Conservation (phyloP, 371 early-diverging fungal genomes). For the Mortierella sp. region DNA sequence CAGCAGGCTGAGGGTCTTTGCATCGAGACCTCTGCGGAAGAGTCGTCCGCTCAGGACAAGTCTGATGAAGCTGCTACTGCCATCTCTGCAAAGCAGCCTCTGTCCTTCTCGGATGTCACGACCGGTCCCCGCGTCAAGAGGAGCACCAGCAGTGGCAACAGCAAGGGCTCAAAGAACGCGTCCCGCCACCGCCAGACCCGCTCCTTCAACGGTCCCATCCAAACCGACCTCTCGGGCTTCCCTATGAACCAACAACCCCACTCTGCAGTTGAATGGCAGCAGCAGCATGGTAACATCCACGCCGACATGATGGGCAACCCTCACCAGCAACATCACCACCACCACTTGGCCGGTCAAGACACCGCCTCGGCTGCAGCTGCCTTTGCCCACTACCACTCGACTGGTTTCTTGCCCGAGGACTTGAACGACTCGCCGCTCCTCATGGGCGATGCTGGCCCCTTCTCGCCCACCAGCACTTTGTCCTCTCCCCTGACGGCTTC, state of each 20-base stretch:
- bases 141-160: conserved; percentile 49
- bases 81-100: neutral
- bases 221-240: conserved; percentile 32
- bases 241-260: conserved; percentile 5
- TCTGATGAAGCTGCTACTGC: neutral
- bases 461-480: conserved; percentile 47
- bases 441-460: conserved; percentile 43
- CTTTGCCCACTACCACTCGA: conserved; percentile 22
- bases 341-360: conserved; percentile 7
- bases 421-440: conserved; percentile 37
- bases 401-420: conserved; percentile 38
- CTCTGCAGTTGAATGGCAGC: conserved; percentile 33
- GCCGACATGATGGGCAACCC: conserved; percentile 24
- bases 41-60: conserved; percentile 5
- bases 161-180: conserved; percentile 21
- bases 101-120: conserved; percentile 11
- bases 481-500: conserved; percentile 44
- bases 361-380: conserved; percentile 6
- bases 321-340: conserved; percentile 12
- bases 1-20: neutral
- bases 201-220: conserved; percentile 49
- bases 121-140: conserved; percentile 41
- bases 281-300: conserved; percentile 1
- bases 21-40: neutral
- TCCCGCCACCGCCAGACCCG: conserved; percentile 58